Evolutionary conservation across 257 asterid genomes (phyloP), one percentile per base, ranked within the genome.

Genomic region (Vinca minor): DNA sequence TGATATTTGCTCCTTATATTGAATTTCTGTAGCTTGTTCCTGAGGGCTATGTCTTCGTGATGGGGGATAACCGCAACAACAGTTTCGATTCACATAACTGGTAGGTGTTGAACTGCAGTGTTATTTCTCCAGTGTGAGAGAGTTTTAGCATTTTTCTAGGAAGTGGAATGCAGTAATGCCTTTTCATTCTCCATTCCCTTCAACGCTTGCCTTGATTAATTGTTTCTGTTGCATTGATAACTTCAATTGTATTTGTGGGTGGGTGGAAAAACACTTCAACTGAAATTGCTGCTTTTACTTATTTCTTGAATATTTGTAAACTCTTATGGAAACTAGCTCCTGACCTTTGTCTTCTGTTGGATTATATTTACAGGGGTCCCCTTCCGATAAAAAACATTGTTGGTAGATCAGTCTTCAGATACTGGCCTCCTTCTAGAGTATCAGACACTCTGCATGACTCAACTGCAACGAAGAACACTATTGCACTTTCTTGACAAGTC

Each of bases 1-100:
- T 57, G 49, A 34, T 67, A 36, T 60, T 67, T 52, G 62, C 21
- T 17, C 5, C 26, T 29, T 38, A 50, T 41, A 64, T 60, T 48
- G 59, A 15, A 71, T 70, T 58, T 69, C 29, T 70, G 46, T 76
- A 91, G 98, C 76, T 85, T 69, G 91, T 92, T 45, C 98, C 98
- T 2, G 95, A 87, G 53, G 97, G 94, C 69, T 84, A 69, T 56
- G 98, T 92, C 65, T 92, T 87, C 59, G 98, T 92, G 67, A 70
- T 92, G 84, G 98, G 98, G 58, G 97, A 92, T 88, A 92, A 92
- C 63, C 95, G 98, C 46, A 92, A 92, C 69, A 85, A 87, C 71
- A 92, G 98, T 82, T 85, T 67, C 17, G 98, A 92, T 79, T 92
- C 98, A 31, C 98, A 84, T 76, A 72, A 84, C 75, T 92, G 98